Evolutionary conservation across 176 grass and related monocot species (phyloP), one percentile per base, ranked within the genome.

Genomic region (Pontederia paniculata): DNA sequence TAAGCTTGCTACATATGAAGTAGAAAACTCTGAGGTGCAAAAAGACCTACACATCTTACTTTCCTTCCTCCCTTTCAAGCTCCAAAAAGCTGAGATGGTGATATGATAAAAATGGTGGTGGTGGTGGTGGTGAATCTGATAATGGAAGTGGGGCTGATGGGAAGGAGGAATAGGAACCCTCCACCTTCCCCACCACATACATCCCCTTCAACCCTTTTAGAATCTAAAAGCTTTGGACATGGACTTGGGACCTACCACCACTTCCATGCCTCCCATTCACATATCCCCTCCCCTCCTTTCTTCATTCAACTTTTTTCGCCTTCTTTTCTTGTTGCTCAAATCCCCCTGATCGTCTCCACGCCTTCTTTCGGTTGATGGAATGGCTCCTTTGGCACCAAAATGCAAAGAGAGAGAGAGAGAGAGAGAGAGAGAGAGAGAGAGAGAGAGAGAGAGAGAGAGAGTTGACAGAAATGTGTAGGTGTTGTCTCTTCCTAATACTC

Each of bases 191-290:
- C 23, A 48, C 42, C 25, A 48, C 42, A 21, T 9, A 43, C 57
- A 44, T 72, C 69, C 28, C 37, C 57, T 53, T 72, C 48, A 42
- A 9, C 46, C 5, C 21, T 59, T 43, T 62, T 52, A 41, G 57
- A 62, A 61, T 61, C 69, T 37, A 62, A 72, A 61, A 72, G 57
- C 57, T 72, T 41, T 52, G 7, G 47, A 72, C 31, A 52, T 72
- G 67, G 21, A 68, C 65, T 41, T 17, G 17, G 50, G 31, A 11
- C 65, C 49, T 28, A 43, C 28, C 65, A 10, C 11, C 65, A 19
- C 14, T 16, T 25, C 28, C 18, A 1, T n/a, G 5, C 8, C 21
- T 2, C 14, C 18, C 14, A 3, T 14, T 4, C 0, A 0, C 16
- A n/a, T 50, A 3, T 8, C 1, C 7, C 8, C 21, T 3, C 15